A percentile compares a stretch with the other conserved stretches of the same genome.
Conservation (phyloP, 2,329 filamentous ascomycete genomes). For the Aspergillus novofumigatus region DNA sequence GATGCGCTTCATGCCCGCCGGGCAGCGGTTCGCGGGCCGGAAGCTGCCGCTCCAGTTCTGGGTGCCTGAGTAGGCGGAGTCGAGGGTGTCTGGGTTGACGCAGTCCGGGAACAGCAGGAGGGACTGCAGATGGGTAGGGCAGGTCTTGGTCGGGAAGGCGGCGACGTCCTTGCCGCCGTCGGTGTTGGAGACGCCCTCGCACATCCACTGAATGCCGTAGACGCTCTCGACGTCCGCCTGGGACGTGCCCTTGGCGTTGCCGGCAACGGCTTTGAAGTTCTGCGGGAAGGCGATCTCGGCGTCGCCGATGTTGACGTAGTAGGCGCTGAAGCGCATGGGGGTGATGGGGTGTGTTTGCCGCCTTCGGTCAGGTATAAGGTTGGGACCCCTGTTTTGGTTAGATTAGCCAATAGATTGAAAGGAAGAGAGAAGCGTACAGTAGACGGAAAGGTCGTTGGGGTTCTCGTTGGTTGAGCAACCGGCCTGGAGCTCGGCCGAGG, state of each 20-base stretch:
- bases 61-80: conserved; percentile 4
- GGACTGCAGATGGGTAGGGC: conserved; percentile 9
- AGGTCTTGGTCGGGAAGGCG: conserved; percentile 11
- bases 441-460: conserved; percentile 16
- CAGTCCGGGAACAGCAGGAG: conserved; percentile 15
- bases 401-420: background rate
- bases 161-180: conserved; percentile 1
- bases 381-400: conserved; percentile 9
- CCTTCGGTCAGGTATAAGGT: conserved; percentile 10
- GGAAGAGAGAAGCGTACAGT: conserved; percentile 8
- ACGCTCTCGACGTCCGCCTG: background rate
- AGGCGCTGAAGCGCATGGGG: conserved; percentile 13
- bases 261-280: conserved; percentile 10
- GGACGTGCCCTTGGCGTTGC: conserved; percentile 2
- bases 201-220: conserved; percentile 2
- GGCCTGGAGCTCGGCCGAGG: conserved; percentile 12
- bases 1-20: conserved; percentile 10
- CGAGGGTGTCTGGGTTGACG: conserved; percentile 8
- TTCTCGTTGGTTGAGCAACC: conserved; percentile 13
- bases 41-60: background rate
- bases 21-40: conserved; percentile 10
- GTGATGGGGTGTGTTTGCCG: conserved; percentile 3
- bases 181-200: conserved; percentile 1
- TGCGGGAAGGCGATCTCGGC: conserved; percentile 15
- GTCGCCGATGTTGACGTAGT: conserved; percentile 10